Conservation (phyloP, 768 basidiomycete genomes). For the Calocera viscosa region DNA sequence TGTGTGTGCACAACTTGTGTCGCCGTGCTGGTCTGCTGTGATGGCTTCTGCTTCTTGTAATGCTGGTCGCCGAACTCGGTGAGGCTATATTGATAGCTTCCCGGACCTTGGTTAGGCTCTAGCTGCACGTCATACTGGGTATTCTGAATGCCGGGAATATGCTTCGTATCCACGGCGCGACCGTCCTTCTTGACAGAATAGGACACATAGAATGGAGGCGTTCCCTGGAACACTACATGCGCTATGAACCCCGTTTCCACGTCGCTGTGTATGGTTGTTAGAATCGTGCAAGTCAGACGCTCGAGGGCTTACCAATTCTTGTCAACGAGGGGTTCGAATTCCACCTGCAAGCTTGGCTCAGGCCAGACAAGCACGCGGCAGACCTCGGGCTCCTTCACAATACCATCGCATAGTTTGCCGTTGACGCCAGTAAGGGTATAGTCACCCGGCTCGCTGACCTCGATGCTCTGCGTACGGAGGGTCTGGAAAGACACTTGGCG, state of each 20-base stretch:
- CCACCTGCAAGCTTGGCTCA: constrained; percentile 15
- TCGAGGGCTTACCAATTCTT: constrained; percentile 86
- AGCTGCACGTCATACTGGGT: constrained; percentile 70
- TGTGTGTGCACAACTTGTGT: constrained; percentile 83
- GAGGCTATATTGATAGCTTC: constrained; percentile 78
- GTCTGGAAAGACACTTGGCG: not conserved
- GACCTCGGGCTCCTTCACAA: constrained; percentile 68
- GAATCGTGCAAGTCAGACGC: constrained; percentile 42
- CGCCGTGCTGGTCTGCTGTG: constrained; percentile 59
- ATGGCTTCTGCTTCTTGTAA: constrained; percentile 53
- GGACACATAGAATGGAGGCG: constrained; percentile 75
- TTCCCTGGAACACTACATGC: constrained; percentile 72
- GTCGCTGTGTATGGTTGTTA: constrained; percentile 20
- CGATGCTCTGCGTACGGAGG: constrained; percentile 15
- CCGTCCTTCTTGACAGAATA: constrained; percentile 62
- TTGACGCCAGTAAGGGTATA: constrained; percentile 59
- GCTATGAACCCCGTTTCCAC: constrained; percentile 81
- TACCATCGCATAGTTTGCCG: constrained; percentile 70
- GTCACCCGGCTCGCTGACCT: constrained; percentile 51
- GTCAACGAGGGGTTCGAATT: constrained; percentile 66
- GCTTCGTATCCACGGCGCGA: constrained; percentile 42
- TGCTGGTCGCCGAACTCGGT: constrained; percentile 66
- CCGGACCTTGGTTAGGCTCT: constrained; percentile 69
- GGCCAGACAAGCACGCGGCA: constrained; percentile 48
- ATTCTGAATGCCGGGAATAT: constrained; percentile 38